Percentiles rank a stretch among this genome's conserved stretches.
Conservation (phyloP, 2,329 filamentous ascomycete genomes). For the Colletotrichum sidae region DNA sequence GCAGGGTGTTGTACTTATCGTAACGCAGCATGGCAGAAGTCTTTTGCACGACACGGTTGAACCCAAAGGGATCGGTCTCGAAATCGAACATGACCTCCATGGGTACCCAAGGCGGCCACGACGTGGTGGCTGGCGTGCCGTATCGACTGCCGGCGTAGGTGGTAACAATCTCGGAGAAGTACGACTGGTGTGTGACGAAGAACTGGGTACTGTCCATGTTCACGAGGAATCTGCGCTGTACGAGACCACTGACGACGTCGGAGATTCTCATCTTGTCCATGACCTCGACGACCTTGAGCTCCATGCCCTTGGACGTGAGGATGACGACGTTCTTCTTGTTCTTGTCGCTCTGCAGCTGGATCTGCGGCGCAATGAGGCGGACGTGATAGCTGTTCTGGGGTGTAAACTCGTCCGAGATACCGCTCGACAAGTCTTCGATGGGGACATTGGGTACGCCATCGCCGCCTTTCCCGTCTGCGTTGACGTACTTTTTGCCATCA, state of each 20-base stretch:
- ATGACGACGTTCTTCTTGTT: constrained; percentile 96
- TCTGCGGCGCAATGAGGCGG: constrained; percentile 94
- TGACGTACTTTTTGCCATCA: constrained; percentile 86
- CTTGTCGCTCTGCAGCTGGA: constrained; percentile 98
- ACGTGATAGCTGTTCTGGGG: constrained; percentile 95
- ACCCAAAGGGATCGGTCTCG: constrained; percentile 92
- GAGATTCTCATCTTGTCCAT: constrained; percentile 94
- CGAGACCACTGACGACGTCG: constrained; percentile 93
- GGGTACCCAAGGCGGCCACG: constrained; percentile 98
- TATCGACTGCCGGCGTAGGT: constrained; percentile 96
- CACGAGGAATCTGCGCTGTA: constrained; percentile 92
- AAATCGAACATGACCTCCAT: constrained; percentile 99
- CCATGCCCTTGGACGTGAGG: constrained; percentile 97
- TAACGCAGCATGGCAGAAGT: constrained; percentile 95
- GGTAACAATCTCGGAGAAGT: constrained; percentile 85
- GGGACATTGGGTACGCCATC: constrained; percentile 51
- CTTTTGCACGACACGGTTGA: constrained; percentile 95
- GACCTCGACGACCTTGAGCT: constrained; percentile 95
- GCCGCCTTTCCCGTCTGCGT: constrained; percentile 68
- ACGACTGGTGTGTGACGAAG: constrained; percentile 95
- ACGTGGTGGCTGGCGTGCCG: constrained; percentile 83
- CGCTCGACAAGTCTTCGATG: constrained; percentile 74
- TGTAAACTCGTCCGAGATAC: constrained; percentile 88
- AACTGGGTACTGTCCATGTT: constrained; percentile 99
- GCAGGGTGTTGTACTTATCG: constrained; percentile 97